A percentile compares a stretch with the other conserved stretches of the same genome.
Conservation (phyloP, 2,329 filamentous ascomycete species). For the Aspergillus quadrilineatus region DNA sequence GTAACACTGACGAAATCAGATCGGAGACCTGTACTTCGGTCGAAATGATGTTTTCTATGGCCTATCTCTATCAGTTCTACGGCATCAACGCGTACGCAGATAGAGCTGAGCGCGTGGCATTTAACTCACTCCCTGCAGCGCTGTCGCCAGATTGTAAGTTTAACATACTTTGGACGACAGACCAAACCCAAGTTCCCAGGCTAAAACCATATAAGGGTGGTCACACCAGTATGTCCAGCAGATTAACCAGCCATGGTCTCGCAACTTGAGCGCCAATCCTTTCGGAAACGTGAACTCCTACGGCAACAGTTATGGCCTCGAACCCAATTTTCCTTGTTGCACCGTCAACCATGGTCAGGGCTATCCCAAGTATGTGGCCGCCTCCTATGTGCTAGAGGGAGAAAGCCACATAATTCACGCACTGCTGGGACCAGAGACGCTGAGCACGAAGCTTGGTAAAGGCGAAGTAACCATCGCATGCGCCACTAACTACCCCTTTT, state of each 20-base stretch:
- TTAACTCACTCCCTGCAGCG: slow-evolving; percentile 56
- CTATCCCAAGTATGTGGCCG: slow-evolving; percentile 56
- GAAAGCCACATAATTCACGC: slow-evolving; percentile 51
- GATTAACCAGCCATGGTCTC: slow-evolving; percentile 54
- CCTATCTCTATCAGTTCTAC: slow-evolving; percentile 52
- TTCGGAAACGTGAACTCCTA: slow-evolving; percentile 52
- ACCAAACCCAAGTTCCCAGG: slow-evolving; percentile 8
- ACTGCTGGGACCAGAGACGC: slow-evolving; percentile 49
- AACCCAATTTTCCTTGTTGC: slow-evolving; percentile 55
- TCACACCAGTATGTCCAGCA: slow-evolving; percentile 56
- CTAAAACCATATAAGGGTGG: slow-evolving; percentile 38
- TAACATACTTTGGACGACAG: rapidly evolving
- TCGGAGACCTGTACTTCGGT: slow-evolving; percentile 54
- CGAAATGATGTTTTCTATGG: slow-evolving; percentile 53
- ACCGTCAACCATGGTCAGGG: slow-evolving; percentile 60
- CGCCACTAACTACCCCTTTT: slow-evolving; percentile 53
- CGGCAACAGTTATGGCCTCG: slow-evolving; percentile 53
- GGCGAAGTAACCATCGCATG: slow-evolving; percentile 44
- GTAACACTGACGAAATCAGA: background rate
- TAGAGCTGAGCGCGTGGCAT: slow-evolving; percentile 52
- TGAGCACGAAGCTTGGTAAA: slow-evolving; percentile 34
- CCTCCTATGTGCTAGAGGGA: slow-evolving; percentile 47
- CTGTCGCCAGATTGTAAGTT: slow-evolving; percentile 48
- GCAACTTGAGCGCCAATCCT: slow-evolving; percentile 42
- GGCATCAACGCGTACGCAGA: slow-evolving; percentile 53